These are phyloP conservation scores for Leptographium lundbergii DNA, from an alignment of 2,329 filamentous ascomycete genomes.

Conservation along the genomic window DNA sequence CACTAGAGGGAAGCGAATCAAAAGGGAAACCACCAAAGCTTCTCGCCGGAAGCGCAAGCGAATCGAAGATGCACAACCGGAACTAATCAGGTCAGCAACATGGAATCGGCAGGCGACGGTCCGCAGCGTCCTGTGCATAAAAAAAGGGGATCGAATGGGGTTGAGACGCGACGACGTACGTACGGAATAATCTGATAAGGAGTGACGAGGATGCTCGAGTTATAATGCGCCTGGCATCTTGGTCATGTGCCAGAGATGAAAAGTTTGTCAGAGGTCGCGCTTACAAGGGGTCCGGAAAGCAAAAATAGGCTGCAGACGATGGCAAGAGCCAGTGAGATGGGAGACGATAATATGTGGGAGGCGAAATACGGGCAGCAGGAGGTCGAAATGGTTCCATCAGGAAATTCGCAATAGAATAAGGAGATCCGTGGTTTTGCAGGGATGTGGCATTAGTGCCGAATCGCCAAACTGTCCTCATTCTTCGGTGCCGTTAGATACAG, in stretches of 20 bases:
- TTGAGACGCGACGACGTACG: neutral
- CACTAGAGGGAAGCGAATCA: neutral
- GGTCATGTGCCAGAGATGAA: neutral
- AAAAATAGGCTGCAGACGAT: neutral
- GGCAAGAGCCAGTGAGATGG: neutral
- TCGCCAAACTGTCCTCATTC: constrained; percentile 2
- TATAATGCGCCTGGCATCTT: constrained; percentile 9
- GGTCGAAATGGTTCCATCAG: neutral
- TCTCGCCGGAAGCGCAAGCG: neutral
- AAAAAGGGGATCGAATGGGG: neutral
- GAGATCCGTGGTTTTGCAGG: neutral
- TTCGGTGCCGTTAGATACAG: neutral
- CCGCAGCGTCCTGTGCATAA: neutral
- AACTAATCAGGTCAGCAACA: neutral
- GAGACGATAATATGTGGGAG: neutral
- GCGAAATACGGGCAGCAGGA: neutral
- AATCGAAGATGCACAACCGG: neutral
- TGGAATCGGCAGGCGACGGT: neutral
- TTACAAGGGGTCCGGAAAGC: neutral
- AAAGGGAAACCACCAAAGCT: neutral
- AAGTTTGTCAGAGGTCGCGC: neutral
- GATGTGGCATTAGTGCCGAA: neutral
- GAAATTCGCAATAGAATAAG: neutral
- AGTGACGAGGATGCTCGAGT: neutral
- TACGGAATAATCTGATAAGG: neutral